Evolutionary conservation across 208 protist genomes (phyloP).

Genomic region (Leishmania tarentolae): DNA sequence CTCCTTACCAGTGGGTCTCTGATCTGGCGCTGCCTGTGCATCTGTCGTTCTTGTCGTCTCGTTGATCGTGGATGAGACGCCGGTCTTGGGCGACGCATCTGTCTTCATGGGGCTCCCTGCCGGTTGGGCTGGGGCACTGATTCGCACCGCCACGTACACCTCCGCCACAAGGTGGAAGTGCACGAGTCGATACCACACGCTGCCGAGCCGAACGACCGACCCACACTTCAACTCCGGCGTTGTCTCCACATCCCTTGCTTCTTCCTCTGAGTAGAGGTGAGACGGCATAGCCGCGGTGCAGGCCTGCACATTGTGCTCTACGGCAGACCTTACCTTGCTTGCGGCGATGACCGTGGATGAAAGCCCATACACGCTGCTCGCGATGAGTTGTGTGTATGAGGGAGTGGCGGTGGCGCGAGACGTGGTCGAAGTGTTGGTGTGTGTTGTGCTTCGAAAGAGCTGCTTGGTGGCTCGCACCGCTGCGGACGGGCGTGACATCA

Average conservation of each 20-base stretch:
- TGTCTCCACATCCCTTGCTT: background rate
- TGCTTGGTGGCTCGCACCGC: constrained; percentile 75
- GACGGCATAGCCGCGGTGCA: constrained; percentile 21
- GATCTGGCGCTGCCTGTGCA: background rate
- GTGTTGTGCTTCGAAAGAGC: constrained; percentile 54
- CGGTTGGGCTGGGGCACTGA: constrained; percentile 10
- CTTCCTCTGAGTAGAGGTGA: background rate
- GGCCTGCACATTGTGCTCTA: constrained; percentile 50
- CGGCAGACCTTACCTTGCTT: constrained; percentile 35
- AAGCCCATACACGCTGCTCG: constrained; percentile 59
- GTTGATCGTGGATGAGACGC: background rate
- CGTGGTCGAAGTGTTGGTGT: constrained; percentile 15
- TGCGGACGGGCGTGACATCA: constrained; percentile 29
- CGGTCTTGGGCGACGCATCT: background rate
- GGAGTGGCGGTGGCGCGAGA: constrained; percentile 44
- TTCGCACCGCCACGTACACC: constrained; percentile 67
- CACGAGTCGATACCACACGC: constrained; percentile 41
- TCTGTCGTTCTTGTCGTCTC: background rate
- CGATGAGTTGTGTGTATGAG: constrained; percentile 50
- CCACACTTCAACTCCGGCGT: constrained; percentile 54
- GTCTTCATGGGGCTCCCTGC: background rate
- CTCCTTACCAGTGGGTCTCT: background rate
- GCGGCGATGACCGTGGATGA: constrained; percentile 43
- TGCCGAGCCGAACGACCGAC: constrained; percentile 38
- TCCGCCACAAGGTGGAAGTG: constrained; percentile 70